These are phyloP conservation scores for Meredithiella fracta DNA, from an alignment of 2,329 filamentous ascomycete species.

Conservation along the genomic window DNA sequence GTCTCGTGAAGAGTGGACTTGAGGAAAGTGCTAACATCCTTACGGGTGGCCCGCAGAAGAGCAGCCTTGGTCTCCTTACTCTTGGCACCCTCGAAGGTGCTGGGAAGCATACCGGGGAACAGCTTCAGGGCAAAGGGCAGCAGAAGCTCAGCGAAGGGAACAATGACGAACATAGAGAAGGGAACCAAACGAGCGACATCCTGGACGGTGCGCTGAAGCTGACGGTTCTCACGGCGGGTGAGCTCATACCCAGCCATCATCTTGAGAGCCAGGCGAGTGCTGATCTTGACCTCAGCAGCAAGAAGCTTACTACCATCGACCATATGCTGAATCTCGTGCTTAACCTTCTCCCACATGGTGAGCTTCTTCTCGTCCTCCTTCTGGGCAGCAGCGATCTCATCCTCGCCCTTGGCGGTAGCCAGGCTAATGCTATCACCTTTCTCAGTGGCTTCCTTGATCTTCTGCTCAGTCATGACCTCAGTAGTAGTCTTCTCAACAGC, in stretches of 20 bases:
- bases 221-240: constrained; percentile 79
- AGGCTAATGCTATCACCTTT: constrained; percentile 20
- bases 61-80: constrained; percentile 79
- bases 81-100: constrained; percentile 87
- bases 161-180: constrained; percentile 92
- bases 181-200: constrained; percentile 85
- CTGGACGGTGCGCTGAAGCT: constrained; percentile 83
- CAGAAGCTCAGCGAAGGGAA: constrained; percentile 86
- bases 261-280: constrained; percentile 76
- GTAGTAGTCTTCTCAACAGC: constrained; percentile 20
- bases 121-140: constrained; percentile 81
- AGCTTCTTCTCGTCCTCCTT: constrained; percentile 68
- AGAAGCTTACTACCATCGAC: constrained; percentile 97
- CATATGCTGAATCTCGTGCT: constrained; percentile 85
- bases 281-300: constrained; percentile 83
- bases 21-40: constrained; percentile 84
- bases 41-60: constrained; percentile 66
- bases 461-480: constrained; percentile 16
- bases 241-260: constrained; percentile 98
- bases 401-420: constrained; percentile 23
- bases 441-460: constrained; percentile 17
- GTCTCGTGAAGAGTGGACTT: constrained; percentile 80
- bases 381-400: constrained; percentile 31
- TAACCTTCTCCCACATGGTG: constrained; percentile 80
- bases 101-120: constrained; percentile 94